Evolutionary conservation across 2,329 filamentous ascomycete species (phyloP).

Genomic region (Ascochyta pisi): DNA sequence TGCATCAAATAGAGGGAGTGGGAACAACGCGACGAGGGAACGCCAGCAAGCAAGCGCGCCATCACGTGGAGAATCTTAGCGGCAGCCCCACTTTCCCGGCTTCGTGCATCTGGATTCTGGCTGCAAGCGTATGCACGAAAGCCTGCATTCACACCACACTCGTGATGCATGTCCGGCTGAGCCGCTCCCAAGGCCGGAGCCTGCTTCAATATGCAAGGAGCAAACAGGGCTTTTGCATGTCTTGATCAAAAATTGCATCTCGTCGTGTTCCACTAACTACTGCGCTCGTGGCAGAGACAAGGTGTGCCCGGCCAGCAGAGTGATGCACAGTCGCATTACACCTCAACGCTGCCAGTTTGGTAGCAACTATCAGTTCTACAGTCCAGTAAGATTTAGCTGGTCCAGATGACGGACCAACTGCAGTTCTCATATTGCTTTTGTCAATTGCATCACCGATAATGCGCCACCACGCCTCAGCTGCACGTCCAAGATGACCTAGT

Average conservation of each 20-base stretch:
- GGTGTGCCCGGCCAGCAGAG: slow-evolving; percentile 26
- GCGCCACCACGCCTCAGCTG: slow-evolving; percentile 28
- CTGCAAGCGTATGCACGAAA: neutral
- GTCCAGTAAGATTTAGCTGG: slow-evolving; percentile 21
- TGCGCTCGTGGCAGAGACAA: neutral
- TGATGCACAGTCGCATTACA: slow-evolving; percentile 17
- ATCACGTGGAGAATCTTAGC: slow-evolving; percentile 2
- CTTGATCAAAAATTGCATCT: neutral
- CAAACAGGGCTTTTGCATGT: slow-evolving; percentile 34
- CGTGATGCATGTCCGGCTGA: slow-evolving; percentile 30
- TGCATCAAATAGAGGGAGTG: slow-evolving; percentile 17
- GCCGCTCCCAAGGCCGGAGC: slow-evolving; percentile 32
- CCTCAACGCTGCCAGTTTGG: slow-evolving; percentile 34
- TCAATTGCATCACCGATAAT: slow-evolving; percentile 23
- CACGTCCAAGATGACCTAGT: slow-evolving; percentile 37
- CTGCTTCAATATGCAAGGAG: slow-evolving; percentile 21
- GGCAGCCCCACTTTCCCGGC: slow-evolving; percentile 8
- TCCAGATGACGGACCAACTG: neutral
- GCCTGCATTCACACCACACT: slow-evolving; percentile 11
- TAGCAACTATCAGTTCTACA: slow-evolving; percentile 16
- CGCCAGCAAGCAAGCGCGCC: neutral
- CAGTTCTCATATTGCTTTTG: neutral
- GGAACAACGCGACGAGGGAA: slow-evolving; percentile 25
- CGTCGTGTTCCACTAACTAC: neutral
- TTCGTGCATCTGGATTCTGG: neutral